Evolutionary conservation across 176 grass and related monocot species (phyloP), one percentile per base, ranked within the genome.

Genomic region (Oryza meyeriana): DNA sequence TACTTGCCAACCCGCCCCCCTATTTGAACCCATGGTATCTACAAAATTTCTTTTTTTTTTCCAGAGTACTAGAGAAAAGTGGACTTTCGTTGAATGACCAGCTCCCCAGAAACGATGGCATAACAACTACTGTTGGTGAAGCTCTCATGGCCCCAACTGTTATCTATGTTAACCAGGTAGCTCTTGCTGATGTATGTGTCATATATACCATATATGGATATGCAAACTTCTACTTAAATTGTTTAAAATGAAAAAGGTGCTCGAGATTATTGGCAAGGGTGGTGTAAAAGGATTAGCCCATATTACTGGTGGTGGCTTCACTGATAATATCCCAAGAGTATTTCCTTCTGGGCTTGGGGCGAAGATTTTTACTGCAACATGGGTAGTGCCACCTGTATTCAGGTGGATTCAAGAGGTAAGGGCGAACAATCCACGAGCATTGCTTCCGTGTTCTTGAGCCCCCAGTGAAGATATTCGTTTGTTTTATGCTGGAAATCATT

Each of bases 131-230:
- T 82, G 82, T 98, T 72, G 95, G 95, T 82, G 90, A 98, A 91
- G 93, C 95, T 88, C 74, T 98, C 76, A 98, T 95, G 95, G 90
- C 90, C 39, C 95, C 95, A 34, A 98, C 95, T 76, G 76, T 95
- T 29, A 95, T 95, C 69, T 98, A 98, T 73, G 95, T 98, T 42
- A 95, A 95, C 57, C 87, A 98, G 95, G 95, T 97, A 41, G 79
- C n/a, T 83, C 77, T 68, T 69, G 3, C 30, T 82, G 24, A 66
- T 16, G 8, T 30, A 10, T 61, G 9, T 77, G 52, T 20, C 31
- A 28, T 82, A 8, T 74, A 20, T 83, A 25, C 8, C 18, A 13
- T 36, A 39, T 14, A 59, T 25, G 32, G 7, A 5, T 62, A 16
- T 4, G 22, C 8, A 57, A 48, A 52, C 6, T 63, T 83, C 25